phyloP scores from a whole-genome alignment of 768 basidiomycete species.

The Sutorius australiensis region DNA sequence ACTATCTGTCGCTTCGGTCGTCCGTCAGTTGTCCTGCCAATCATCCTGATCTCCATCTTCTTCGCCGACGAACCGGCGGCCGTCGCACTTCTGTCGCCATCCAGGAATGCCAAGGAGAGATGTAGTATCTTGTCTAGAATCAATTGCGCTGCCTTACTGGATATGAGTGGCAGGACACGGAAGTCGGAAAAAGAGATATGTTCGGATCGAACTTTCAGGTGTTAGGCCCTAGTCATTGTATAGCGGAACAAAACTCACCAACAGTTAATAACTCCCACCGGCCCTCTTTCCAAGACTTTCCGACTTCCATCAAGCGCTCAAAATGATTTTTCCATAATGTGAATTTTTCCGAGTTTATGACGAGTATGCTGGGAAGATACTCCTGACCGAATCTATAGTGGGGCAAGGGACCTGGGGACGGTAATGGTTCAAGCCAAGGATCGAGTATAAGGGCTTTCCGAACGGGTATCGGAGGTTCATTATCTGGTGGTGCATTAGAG shows the following conservation, averaged over 20 bases:
- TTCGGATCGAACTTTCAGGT: constrained; percentile 19
- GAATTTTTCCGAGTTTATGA: constrained; percentile 76
- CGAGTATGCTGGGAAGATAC: constrained; percentile 43
- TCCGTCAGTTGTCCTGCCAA: constrained; percentile 25
- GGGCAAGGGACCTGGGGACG: constrained; percentile 48
- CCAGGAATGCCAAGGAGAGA: constrained; percentile 24
- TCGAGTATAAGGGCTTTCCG: constrained; percentile 63
- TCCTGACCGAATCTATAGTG: constrained; percentile 7
- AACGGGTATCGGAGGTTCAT: constrained; percentile 47
- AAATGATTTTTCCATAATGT: constrained; percentile 81
- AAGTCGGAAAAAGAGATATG: constrained; percentile 32
- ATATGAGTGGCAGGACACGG: constrained; percentile 18
- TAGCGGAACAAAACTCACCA: constrained; percentile 31
- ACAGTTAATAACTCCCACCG: constrained; percentile 45
- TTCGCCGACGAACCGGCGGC: constrained; percentile 1
- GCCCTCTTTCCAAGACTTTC: constrained; percentile 52
- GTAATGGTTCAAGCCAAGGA: constrained; percentile 81
- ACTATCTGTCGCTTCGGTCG: constrained; percentile 22
- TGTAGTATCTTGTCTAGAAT: constrained; percentile 21
- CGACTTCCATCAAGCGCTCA: constrained; percentile 48
- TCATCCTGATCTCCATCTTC: constrained; percentile 22
- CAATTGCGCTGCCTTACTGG: constrained; percentile 16
- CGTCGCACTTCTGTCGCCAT: constrained; percentile 4
- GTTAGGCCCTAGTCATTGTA: background rate
- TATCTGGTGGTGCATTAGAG: constrained; percentile 44